These are phyloP conservation scores for Plectosphaerella plurivora DNA, from an alignment of 2,329 filamentous ascomycete genomes.

Conservation along the genomic window DNA sequence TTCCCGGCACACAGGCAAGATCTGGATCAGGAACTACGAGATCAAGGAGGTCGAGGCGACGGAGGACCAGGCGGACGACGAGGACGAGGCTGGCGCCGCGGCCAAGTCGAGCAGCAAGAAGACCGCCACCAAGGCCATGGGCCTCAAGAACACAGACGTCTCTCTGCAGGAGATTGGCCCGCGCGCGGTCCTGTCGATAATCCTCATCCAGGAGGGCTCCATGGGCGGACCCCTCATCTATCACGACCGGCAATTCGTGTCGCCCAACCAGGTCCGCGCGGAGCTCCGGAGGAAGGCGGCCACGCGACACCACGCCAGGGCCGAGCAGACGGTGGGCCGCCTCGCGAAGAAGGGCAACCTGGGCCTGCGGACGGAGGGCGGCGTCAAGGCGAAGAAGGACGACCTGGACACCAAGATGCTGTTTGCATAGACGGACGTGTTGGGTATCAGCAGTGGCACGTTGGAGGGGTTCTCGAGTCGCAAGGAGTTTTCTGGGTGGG, in stretches of 20 bases:
- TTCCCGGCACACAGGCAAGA: neutral
- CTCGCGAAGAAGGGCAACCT: constrained; percentile 71
- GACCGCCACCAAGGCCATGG: constrained; percentile 29
- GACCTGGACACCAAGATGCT: constrained; percentile 72
- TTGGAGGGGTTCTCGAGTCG: too few species aligned
- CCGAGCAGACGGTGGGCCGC: constrained; percentile 69
- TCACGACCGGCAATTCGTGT: constrained; percentile 96
- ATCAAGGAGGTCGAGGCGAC: constrained; percentile 38
- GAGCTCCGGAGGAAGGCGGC: constrained; percentile 76
- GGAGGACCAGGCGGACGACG: constrained; percentile 22
- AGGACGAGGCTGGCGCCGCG: constrained; percentile 17
- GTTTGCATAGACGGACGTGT: constrained; percentile 55
- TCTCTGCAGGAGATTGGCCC: constrained; percentile 90
- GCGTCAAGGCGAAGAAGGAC: constrained; percentile 57
- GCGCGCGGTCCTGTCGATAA: constrained; percentile 65
- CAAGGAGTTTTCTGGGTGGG: too few species aligned
- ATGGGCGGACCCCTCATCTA: constrained; percentile 97
- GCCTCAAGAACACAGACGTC: constrained; percentile 64
- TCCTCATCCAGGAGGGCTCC: constrained; percentile 81
- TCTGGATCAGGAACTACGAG: constrained; percentile 64
- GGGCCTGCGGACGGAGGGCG: constrained; percentile 66
- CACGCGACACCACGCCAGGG: constrained; percentile 69
- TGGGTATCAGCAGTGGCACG: neutral
- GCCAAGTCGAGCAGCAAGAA: constrained; percentile 27
- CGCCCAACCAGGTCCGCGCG: constrained; percentile 86